These are phyloP conservation scores for Fusarium circinatum DNA, from an alignment of 2,329 filamentous ascomycete genomes.

Conservation along the genomic window DNA sequence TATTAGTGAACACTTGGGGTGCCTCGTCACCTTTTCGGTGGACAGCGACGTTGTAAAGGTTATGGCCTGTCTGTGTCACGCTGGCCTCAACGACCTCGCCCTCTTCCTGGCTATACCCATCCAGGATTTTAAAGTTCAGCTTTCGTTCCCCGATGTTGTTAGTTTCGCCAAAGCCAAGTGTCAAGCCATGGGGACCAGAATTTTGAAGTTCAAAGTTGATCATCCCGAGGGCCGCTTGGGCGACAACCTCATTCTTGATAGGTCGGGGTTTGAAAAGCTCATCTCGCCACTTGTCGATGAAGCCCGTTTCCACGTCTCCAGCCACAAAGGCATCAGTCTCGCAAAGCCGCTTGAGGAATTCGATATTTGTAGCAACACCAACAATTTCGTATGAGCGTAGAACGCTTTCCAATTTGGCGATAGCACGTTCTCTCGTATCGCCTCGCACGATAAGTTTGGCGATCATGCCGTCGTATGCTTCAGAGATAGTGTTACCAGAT, in stretches of 20 bases:
- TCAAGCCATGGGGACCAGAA: conserved; percentile 57
- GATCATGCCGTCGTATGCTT: conserved; percentile 98
- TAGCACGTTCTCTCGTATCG: conserved; percentile 78
- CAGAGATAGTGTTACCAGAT: conserved; percentile 89
- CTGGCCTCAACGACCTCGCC: conserved; percentile 68
- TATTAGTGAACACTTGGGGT: conserved; percentile 55
- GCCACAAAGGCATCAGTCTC: conserved; percentile 82
- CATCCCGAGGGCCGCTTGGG: conserved; percentile 86
- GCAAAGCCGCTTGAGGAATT: conserved; percentile 92
- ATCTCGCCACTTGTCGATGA: conserved; percentile 87
- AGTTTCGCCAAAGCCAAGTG: conserved; percentile 65
- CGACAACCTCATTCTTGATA: conserved; percentile 78
- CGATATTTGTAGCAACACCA: conserved; percentile 93
- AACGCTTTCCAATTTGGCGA: conserved; percentile 83
- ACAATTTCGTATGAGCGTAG: conserved; percentile 92
- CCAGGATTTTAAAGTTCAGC: conserved; percentile 65
- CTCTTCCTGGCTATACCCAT: conserved; percentile 71
- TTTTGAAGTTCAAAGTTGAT: conserved; percentile 61
- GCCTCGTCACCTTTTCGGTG: conserved; percentile 53
- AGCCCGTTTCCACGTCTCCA: conserved; percentile 94
- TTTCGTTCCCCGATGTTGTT: conserved; percentile 56
- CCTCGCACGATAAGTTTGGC: conserved; percentile 95
- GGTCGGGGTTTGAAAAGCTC: conserved; percentile 76
- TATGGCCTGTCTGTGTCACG: conserved; percentile 59
- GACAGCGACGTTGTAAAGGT: conserved; percentile 59